Percentiles rank a stretch among this genome's conserved stretches.
phyloP scores from a whole-genome alignment of 106 monocot genomes.

The Alisma plantagoaquatica region DNA sequence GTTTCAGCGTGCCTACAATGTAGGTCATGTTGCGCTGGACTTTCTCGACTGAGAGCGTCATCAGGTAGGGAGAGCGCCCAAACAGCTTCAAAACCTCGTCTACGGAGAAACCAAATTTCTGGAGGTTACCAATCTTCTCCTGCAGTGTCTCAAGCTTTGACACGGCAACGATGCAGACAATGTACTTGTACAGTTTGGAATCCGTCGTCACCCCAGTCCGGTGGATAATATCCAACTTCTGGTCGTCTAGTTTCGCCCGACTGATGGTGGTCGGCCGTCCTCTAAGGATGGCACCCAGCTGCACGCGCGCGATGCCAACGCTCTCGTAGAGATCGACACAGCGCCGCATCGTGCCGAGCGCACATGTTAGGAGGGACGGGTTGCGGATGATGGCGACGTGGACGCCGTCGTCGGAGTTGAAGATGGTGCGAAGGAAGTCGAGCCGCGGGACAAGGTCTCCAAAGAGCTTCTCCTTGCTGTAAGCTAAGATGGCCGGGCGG shows the following conservation, averaged over 20 bases:
- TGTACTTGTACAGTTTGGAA: conserved; percentile 27
- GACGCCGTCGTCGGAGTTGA: conserved; percentile 12
- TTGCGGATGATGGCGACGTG: conserved; percentile 21
- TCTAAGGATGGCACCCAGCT: conserved; percentile 20
- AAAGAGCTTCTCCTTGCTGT: neutral
- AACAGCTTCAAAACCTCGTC: conserved; percentile 22
- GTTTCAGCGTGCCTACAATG: conserved; percentile 20
- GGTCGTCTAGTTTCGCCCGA: conserved; percentile 11
- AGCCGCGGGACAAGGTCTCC: conserved; percentile 7
- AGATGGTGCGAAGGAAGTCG: conserved; percentile 27
- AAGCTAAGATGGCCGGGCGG: conserved; percentile 8
- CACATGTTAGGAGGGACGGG: conserved; percentile 21
- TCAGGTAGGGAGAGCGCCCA: conserved; percentile 18
- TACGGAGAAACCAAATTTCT: conserved; percentile 16
- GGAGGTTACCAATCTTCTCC: conserved; percentile 16
- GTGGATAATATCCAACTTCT: conserved; percentile 24
- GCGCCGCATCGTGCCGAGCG: conserved; percentile 10
- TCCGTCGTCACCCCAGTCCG: conserved; percentile 5
- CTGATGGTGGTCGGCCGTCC: conserved; percentile 15
- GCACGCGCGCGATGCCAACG: conserved; percentile 9
- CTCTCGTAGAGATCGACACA: conserved; percentile 18
- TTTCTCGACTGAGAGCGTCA: conserved; percentile 27
- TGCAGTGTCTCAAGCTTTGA: conserved; percentile 20
- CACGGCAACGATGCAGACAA: conserved; percentile 21
- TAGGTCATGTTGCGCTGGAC: conserved; percentile 32